phyloP scores from a whole-genome alignment of 495 filamentous ascomycete species.

The Podospora bellae-mahoneyi region DNA sequence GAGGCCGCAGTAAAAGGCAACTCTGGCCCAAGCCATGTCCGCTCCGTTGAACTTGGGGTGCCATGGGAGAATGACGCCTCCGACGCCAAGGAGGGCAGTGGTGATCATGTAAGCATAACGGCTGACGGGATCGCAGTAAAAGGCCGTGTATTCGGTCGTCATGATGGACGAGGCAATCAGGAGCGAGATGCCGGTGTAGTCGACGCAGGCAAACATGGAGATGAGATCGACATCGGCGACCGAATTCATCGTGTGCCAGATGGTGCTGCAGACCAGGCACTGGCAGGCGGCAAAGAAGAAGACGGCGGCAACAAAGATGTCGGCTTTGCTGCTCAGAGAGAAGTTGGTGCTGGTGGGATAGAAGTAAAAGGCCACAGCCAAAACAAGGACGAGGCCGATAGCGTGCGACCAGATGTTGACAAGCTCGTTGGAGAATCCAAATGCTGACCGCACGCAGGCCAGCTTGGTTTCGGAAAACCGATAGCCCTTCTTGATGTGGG shows the following conservation, averaged over 20 bases:
- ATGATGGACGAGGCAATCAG: conserved; percentile 96
- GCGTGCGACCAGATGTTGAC: conserved; percentile 98
- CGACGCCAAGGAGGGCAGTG: conserved; percentile 77
- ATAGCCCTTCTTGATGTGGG: conserved; percentile 86
- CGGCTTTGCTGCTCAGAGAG: conserved; percentile 75
- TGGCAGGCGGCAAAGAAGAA: conserved; percentile 98
- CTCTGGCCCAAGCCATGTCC: conserved; percentile 88
- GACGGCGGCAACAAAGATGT: conserved; percentile 82
- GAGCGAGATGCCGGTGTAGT: conserved; percentile 96
- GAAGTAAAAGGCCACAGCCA: conserved; percentile 92
- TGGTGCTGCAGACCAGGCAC: conserved; percentile 88
- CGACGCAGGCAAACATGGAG: conserved; percentile 95
- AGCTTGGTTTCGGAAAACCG: conserved; percentile 87
- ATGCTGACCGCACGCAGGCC: conserved; percentile 79
- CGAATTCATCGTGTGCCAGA: conserved; percentile 98
- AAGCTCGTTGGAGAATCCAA: conserved; percentile 82
- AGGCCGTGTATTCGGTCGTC: conserved; percentile 97
- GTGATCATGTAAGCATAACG: conserved; percentile 83
- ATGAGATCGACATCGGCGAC: conserved; percentile 85
- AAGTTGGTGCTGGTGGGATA: conserved; percentile 87
- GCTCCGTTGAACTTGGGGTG: conserved; percentile 90
- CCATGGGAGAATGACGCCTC: conserved; percentile 91
- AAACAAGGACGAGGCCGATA: conserved; percentile 79
- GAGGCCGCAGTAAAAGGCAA: conserved; percentile 86
- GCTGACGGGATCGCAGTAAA: conserved; percentile 91